Percentiles rank a stretch among this genome's conserved stretches.
Conservation (phyloP, 2,329 filamentous ascomycete species). For the Pseudogymnoascus sp. region DNA sequence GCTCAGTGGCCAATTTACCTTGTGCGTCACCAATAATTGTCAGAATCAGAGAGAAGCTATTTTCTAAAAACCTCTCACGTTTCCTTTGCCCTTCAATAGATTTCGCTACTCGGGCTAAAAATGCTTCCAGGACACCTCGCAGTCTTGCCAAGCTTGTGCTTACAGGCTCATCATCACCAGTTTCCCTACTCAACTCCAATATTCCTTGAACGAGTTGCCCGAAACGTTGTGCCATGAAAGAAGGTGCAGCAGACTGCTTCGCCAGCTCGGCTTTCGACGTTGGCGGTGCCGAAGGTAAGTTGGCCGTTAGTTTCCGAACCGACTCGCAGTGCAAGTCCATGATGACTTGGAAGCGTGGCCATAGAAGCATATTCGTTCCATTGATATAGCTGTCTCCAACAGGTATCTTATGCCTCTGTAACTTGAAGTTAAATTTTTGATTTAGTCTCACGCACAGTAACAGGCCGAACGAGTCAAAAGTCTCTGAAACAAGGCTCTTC, state of each 20-base stretch:
- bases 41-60: constrained; percentile 90
- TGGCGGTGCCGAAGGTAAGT: constrained; percentile 38
- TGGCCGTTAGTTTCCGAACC: constrained; percentile 54
- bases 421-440: constrained; percentile 86
- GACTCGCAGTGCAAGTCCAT: constrained; percentile 92
- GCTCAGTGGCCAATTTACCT: constrained; percentile 65
- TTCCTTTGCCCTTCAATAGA: constrained; percentile 70
- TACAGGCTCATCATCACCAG: constrained; percentile 89
- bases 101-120: constrained; percentile 69
- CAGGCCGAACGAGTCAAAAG: constrained; percentile 76
- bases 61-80: constrained; percentile 79
- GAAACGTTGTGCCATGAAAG: constrained; percentile 89
- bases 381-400: constrained; percentile 88
- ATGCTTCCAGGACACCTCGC: constrained; percentile 72
- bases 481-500: constrained; percentile 64
- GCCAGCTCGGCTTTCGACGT: constrained; percentile 43
- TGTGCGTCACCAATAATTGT: constrained; percentile 78
- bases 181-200: constrained; percentile 73
- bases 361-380: constrained; percentile 87
- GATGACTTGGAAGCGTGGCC: constrained; percentile 88
- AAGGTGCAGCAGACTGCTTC: constrained; percentile 70
- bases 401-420: constrained; percentile 84
- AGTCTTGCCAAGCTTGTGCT: constrained; percentile 69
- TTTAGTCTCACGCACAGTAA: constrained; percentile 89
- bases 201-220: constrained; percentile 85